A percentile compares a stretch with the other conserved stretches of the same genome.
Evolutionary conservation across 495 filamentous ascomycete genomes (phyloP).

Genomic region (Hypoxylon fragiforme): DNA sequence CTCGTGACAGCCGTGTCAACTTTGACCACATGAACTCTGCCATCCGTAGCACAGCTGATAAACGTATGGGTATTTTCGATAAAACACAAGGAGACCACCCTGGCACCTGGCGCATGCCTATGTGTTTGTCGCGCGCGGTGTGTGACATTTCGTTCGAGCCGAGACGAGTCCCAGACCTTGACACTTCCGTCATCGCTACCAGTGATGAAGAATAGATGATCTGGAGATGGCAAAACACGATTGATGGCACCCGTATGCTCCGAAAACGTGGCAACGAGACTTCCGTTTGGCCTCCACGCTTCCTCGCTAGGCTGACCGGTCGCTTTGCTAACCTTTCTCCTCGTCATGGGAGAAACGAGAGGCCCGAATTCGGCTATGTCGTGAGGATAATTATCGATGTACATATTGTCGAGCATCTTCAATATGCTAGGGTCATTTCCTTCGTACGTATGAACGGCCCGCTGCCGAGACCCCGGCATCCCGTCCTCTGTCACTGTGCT

Average conservation of each 20-base stretch:
- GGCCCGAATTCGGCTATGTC: constrained; percentile 82
- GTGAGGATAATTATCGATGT: constrained; percentile 85
- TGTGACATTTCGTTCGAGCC: constrained; percentile 86
- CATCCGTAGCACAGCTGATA: constrained; percentile 85
- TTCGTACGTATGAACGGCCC: constrained; percentile 70
- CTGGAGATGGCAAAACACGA: constrained; percentile 79
- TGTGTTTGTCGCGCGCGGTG: constrained; percentile 88
- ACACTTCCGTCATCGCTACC: constrained; percentile 90
- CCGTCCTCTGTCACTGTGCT: constrained; percentile 39
- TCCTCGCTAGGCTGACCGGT: constrained; percentile 51
- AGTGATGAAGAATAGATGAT: constrained; percentile 94
- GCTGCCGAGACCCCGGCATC: constrained; percentile 37
- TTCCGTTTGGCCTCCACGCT: constrained; percentile 83
- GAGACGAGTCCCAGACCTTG: constrained; percentile 89
- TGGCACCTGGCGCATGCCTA: constrained; percentile 67
- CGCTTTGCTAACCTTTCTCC: constrained; percentile 62
- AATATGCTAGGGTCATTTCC: constrained; percentile 88
- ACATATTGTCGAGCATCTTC: constrained; percentile 83
- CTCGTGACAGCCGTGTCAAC: constrained; percentile 71
- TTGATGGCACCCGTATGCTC: constrained; percentile 86
- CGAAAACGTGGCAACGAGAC: constrained; percentile 80
- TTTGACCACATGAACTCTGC: constrained; percentile 85
- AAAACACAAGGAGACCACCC: constrained; percentile 81
- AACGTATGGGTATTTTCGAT: constrained; percentile 94
- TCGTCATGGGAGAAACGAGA: constrained; percentile 69